Evolutionary conservation across 768 basidiomycete species (phyloP).

Genomic region (Tulasnella sp.): DNA sequence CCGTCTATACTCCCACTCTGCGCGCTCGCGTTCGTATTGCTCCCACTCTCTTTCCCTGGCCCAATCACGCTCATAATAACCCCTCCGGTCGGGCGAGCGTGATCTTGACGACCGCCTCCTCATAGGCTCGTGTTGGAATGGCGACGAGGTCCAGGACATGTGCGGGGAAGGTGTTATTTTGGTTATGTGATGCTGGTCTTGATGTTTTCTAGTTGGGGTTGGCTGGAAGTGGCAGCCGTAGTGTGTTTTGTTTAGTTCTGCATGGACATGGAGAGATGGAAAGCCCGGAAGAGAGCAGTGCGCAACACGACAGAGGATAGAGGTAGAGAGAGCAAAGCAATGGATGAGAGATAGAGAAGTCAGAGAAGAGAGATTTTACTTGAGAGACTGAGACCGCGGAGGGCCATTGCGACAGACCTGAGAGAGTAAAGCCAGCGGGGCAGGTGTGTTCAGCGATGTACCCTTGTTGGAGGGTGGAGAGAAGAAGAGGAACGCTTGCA

Average conservation of each 20-base stretch:
- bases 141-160: slow-evolving; percentile 45
- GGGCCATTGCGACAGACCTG: slow-evolving; percentile 11
- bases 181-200: background rate
- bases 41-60: slow-evolving; percentile 48
- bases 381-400: background rate
- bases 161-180: background rate
- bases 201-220: background rate
- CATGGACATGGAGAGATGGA: background rate
- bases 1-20: slow-evolving; percentile 55
- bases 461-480: slow-evolving; percentile 10
- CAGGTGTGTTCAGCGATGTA: background rate
- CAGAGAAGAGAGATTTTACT: slow-evolving; percentile 59
- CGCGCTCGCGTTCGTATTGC: slow-evolving; percentile 64
- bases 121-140: slow-evolving; percentile 47
- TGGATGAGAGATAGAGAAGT: slow-evolving; percentile 52
- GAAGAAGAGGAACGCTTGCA: slow-evolving; percentile 9
- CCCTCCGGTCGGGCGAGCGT: slow-evolving; percentile 60
- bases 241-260: background rate
- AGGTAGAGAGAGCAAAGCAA: slow-evolving; percentile 36
- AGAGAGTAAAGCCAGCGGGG: slow-evolving; percentile 1
- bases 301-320: slow-evolving; percentile 34
- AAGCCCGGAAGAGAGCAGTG: background rate
- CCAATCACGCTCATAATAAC: slow-evolving; percentile 63
- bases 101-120: slow-evolving; percentile 67
- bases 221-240: background rate